Evolutionary conservation across 2,329 filamentous ascomycete species (phyloP), one percentile per base, ranked within the genome.

Genomic region (Tolypocladium pustulatum): DNA sequence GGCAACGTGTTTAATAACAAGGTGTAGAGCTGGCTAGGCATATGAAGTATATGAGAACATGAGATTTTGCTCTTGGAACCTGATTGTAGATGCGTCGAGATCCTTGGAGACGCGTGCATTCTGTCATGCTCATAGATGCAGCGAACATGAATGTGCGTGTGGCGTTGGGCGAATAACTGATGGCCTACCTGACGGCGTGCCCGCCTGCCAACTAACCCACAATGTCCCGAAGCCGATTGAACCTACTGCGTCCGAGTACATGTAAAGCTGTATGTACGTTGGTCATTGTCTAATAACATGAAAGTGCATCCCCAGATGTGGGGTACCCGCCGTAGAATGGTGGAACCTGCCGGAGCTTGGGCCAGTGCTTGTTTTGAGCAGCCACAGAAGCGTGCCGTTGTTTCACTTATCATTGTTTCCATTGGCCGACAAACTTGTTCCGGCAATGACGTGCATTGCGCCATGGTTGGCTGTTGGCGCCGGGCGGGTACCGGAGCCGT

Each of bases 1-100:
- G 78, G 79, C 10, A 73, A 75, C 62, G 69, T 73, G 17, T 80
- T 79, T 63, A 62, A 76, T 59, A 80, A 81, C 62, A 77, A 76
- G 38, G 9, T 3, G 0, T 63, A 34, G 20, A 15, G 17, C 27
- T 32, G 20, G 30, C 12, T 5, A 13, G 20, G 46, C 3, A 30
- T 34, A 34, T 30, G 25, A 30, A 32, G 25, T 20, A 20, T 10
- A 32, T n/a, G 27, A 51, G 27, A 20, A 52, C 1, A 52, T 32
- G 30, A 52, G 10, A 12, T n/a, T 32, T 20, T 20, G 17, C 46
- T 5, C 13, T 32, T 4, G 3, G 27, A n/a, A 30, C 15, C 25
- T 32, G 17, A 12, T 20, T 1, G 27, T 27, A 22, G 7, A 20
- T 15, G 43, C 43, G 49, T 32, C 8, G 30, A 17, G 1, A 20